These are phyloP conservation scores for Acacia melanoxylon DNA, from an alignment of 306 rosid genomes.

Conservation along the genomic window DNA sequence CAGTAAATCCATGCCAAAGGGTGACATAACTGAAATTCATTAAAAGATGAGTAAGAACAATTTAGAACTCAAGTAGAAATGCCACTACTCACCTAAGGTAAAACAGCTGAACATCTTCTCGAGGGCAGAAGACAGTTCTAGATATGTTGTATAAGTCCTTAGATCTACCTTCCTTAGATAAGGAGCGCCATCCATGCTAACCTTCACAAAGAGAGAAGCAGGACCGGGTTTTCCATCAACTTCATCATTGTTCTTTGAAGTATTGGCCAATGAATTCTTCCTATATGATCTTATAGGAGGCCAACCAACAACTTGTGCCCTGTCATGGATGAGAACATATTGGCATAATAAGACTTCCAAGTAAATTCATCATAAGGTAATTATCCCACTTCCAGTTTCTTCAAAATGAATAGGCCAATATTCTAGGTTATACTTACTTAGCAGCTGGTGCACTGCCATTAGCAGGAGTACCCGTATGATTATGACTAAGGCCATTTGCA, in stretches of 20 bases:
- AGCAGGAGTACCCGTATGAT: constrained; percentile 47
- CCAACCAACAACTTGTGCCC: constrained; percentile 99
- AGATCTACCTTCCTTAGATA: constrained; percentile 95
- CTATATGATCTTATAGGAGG: constrained; percentile 93
- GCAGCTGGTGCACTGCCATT: constrained; percentile 73
- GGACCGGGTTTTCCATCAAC: constrained; percentile 89
- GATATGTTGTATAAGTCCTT: constrained; percentile 73
- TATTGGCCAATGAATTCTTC: constrained; percentile 74
- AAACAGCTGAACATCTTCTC: constrained; percentile 98
- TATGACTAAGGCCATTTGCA: constrained; percentile 53
- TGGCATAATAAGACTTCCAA: not conserved
- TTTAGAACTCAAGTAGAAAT: constrained; percentile 11
- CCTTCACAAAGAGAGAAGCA: constrained; percentile 84
- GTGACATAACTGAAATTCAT: not conserved
- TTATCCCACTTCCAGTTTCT: not conserved
- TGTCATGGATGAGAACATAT: constrained; percentile 37
- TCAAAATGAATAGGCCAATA: not conserved
- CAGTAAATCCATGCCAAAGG: constrained; percentile 22
- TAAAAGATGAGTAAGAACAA: not conserved
- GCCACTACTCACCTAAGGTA: constrained; percentile 64
- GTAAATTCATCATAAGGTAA: not conserved
- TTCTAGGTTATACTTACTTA: constrained; percentile 57
- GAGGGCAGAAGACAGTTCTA: constrained; percentile 87
- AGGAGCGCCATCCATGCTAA: constrained; percentile 99
- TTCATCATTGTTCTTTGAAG: constrained; percentile 83